Percentiles rank a stretch among this genome's conserved stretches.
Conservation (phyloP, 345 rosid species). For the Abelmoschus esculentus region DNA sequence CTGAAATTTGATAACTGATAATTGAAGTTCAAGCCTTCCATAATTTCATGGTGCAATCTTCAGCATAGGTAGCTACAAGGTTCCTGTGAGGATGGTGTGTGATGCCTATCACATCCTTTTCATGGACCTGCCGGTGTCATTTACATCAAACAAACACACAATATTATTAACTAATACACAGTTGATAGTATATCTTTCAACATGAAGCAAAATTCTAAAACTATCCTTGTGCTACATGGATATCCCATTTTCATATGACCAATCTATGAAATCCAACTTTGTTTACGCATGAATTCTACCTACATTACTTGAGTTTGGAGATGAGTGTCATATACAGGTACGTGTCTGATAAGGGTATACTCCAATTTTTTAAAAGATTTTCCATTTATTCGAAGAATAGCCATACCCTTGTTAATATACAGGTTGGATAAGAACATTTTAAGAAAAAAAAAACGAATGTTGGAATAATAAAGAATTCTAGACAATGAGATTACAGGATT, state of each 20-base stretch:
- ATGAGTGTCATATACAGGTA: not conserved
- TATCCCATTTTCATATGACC: not conserved
- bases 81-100: conserved; percentile 86
- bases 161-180: too few species aligned
- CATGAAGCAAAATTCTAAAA: not conserved
- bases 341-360: too few species aligned
- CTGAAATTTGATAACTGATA: not conserved
- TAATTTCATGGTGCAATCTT: conserved; percentile 68
- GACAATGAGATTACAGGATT: too few species aligned
- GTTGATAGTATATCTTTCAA: too few species aligned
- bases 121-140: conserved; percentile 58
- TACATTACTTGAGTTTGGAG: not conserved
- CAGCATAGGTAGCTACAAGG: conserved; percentile 65
- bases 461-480: too few species aligned
- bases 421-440: too few species aligned
- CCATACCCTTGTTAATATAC: too few species aligned
- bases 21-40: conserved; percentile 56
- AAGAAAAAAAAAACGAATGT: too few species aligned
- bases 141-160: not conserved
- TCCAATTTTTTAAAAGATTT: too few species aligned
- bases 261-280: not conserved
- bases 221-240: not conserved
- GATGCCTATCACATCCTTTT: conserved; percentile 75
- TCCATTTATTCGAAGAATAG: too few species aligned
- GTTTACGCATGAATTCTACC: not conserved